phyloP scores from a whole-genome alignment of 345 rosid species.

The Carallia pectinifolia region DNA sequence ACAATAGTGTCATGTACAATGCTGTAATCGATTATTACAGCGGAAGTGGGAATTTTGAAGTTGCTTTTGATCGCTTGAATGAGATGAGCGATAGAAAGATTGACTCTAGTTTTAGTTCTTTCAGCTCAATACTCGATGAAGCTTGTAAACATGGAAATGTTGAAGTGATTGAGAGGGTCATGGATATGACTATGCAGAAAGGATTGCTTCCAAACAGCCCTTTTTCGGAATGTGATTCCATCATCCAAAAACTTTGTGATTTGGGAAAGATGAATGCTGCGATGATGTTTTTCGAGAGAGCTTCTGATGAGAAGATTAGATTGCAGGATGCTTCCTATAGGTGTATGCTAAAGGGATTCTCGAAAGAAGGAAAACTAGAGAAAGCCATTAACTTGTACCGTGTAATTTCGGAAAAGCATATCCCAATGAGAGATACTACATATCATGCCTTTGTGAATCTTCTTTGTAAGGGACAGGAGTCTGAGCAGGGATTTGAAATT shows the following conservation, averaged over 20 bases:
- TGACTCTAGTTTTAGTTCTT: conserved; percentile 42
- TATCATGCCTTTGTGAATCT: conserved; percentile 44
- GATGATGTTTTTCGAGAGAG: conserved; percentile 50
- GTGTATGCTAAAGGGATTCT: conserved; percentile 47
- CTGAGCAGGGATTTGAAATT: conserved; percentile 34
- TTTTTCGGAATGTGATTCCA: conserved; percentile 23
- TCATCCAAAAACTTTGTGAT: conserved; percentile 55
- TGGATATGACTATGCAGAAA: conserved; percentile 43
- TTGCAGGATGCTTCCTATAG: conserved; percentile 47
- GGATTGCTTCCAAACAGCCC: conserved; percentile 26
- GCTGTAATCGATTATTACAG: conserved; percentile 52
- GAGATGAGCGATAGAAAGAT: conserved; percentile 53
- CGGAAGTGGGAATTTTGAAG: conserved; percentile 45
- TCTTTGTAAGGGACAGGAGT: conserved; percentile 41
- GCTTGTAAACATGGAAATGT: conserved; percentile 46
- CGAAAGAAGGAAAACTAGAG: conserved; percentile 42
- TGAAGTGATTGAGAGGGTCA: conserved; percentile 43
- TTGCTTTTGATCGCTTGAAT: conserved; percentile 39
- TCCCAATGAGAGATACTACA: conserved; percentile 40
- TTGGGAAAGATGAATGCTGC: conserved; percentile 56
- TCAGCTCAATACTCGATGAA: conserved; percentile 61
- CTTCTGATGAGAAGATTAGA: conserved; percentile 32
- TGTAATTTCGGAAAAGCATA: conserved; percentile 29
- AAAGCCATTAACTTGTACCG: conserved; percentile 48
- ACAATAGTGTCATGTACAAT: conserved; percentile 46